Evolutionary conservation across 768 basidiomycete species (phyloP), one percentile per base, ranked within the genome.

Genomic region (Lentinula raphanica): DNA sequence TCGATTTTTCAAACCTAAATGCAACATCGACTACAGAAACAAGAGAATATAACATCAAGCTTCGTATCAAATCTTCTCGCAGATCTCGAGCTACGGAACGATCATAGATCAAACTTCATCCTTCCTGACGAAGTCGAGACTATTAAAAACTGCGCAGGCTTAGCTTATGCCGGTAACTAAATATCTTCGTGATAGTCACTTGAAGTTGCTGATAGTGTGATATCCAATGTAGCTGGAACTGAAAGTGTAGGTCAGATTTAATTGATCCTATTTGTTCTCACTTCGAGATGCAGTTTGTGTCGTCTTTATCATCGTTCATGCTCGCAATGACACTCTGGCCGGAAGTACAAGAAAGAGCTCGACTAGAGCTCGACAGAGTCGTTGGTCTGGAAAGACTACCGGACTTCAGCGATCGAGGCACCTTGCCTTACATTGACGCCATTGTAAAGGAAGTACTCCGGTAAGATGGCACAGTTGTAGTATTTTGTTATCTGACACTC

Each of bases 131-230:
- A 70, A 19, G 58, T 69, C 28, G 69, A 73, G 55, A 67, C 65
- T 11, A 66, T 76, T 42, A 72, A 69, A 53, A 68, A 67, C 27
- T 71, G 72, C 53, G 75, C 74, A 12, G 75, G 73, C 12, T 65
- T 74, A 46, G 69, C 73, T 27, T 76, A 75, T 63, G 73, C 69
- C 29, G 75, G 74, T 74, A 40, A 49, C 67, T 56, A 23, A 46
- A 8, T 45, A 13, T 36, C 38, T 4, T 29, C 17, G 6, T 19
- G 11, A 27, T 5, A 25, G 40, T 25, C 31, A 15, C 8, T 29
- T 38, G 50, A 38, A 31, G 48, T 15, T 54, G 28, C 45, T 19
- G 51, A 44, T 17, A 21, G 49, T 23, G 12, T 48, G 15, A 32
- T 38, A 54, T 32, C 11, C 27, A 7, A 19, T 32, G 19, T 45